Percentiles rank a stretch among this genome's conserved stretches.
phyloP scores from a whole-genome alignment of 208 protist genomes.

The Trypanosoma conorhini region DNA sequence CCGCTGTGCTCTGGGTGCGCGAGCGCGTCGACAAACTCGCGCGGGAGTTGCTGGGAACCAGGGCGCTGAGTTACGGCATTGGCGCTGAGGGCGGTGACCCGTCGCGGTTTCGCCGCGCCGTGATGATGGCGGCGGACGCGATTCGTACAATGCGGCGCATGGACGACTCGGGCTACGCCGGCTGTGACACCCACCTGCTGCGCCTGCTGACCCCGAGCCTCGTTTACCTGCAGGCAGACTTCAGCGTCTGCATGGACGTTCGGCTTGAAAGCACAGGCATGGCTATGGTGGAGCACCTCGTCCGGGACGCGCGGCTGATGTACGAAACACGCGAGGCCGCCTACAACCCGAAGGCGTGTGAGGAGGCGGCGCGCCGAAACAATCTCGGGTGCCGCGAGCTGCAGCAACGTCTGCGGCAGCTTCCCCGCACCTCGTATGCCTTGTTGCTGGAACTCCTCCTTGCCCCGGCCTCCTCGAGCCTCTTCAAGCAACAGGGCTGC shows the following conservation, averaged over 20 bases:
- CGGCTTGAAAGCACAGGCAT: conserved; percentile 51
- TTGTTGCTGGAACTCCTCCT: conserved; percentile 69
- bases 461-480: conserved; percentile 55
- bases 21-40: conserved; percentile 66
- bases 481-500: conserved; percentile 33
- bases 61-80: conserved; percentile 76
- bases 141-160: conserved; percentile 58
- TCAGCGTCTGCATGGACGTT: conserved; percentile 47
- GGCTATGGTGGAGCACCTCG: conserved; percentile 71
- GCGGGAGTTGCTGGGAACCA: conserved; percentile 61
- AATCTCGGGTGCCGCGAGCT: conserved; percentile 54
- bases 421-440: conserved; percentile 55
- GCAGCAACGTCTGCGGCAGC: conserved; percentile 24
- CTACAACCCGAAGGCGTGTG: conserved; percentile 45
- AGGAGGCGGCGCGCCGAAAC: conserved; percentile 58
- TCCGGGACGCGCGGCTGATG: conserved; percentile 39
- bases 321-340: conserved; percentile 26
- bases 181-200: conserved; percentile 70
- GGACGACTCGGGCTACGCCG: conserved; percentile 53
- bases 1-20: conserved; percentile 78
- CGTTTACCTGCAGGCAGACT: conserved; percentile 70
- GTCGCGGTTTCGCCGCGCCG: conserved; percentile 72
- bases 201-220: conserved; percentile 70
- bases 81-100: conserved; percentile 79
- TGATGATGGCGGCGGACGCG: conserved; percentile 55